These are phyloP conservation scores for Onygena corvina DNA, from an alignment of 2,329 filamentous ascomycete species.

Conservation along the genomic window DNA sequence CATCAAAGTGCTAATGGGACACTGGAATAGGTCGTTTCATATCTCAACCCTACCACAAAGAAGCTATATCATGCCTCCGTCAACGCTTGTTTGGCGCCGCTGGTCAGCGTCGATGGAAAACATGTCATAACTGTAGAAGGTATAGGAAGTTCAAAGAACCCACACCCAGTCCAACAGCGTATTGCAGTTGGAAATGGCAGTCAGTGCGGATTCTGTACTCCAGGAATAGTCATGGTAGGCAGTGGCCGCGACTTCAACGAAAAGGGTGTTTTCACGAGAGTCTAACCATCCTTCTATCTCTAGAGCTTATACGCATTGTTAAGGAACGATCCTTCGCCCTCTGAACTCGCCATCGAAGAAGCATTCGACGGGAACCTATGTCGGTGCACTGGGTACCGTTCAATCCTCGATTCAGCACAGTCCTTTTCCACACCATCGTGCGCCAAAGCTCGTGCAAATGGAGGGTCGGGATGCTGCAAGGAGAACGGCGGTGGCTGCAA, in stretches of 20 bases:
- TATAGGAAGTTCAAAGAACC: constrained; percentile 74
- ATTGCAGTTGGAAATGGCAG: constrained; percentile 86
- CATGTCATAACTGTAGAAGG: constrained; percentile 97
- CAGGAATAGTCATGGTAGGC: constrained; percentile 78
- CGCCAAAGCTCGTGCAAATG: constrained; percentile 45
- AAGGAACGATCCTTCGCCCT: constrained; percentile 66
- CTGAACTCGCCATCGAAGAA: constrained; percentile 77
- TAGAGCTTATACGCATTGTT: constrained; percentile 83
- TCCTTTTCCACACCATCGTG: constrained; percentile 52
- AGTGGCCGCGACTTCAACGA: not conserved
- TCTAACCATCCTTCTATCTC: not conserved
- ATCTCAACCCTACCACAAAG: constrained; percentile 84
- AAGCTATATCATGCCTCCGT: constrained; percentile 92
- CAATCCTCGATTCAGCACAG: constrained; percentile 86
- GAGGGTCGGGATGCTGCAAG: constrained; percentile 61
- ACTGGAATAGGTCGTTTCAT: constrained; percentile 56
- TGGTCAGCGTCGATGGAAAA: constrained; percentile 90
- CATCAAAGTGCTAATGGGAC: not conserved
- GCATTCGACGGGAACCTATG: constrained; percentile 96
- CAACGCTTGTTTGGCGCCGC: constrained; percentile 86
- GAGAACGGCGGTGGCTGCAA: constrained; percentile 51
- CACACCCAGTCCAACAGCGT: constrained; percentile 81
- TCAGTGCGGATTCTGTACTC: constrained; percentile 92
- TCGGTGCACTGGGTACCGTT: constrained; percentile 86
- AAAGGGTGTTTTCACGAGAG: not conserved